Evolutionary conservation across 2,329 filamentous ascomycete genomes (phyloP).

Genomic region (Alternaria rosae): DNA sequence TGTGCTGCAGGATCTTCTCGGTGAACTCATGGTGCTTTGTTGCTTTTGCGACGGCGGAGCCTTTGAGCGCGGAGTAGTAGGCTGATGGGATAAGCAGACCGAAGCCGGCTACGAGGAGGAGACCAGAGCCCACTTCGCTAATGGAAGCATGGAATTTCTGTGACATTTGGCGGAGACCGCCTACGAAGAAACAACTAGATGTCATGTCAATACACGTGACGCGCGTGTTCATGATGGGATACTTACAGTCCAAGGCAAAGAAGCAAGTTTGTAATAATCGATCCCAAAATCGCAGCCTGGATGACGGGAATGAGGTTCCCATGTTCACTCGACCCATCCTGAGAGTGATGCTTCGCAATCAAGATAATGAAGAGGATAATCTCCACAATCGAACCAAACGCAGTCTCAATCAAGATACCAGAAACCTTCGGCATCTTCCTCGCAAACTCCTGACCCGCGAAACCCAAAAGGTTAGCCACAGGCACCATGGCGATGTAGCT

Average conservation of each 20-base stretch:
- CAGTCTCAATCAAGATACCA: slow-evolving; percentile 66
- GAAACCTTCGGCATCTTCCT: slow-evolving; percentile 78
- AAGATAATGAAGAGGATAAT: slow-evolving; percentile 84
- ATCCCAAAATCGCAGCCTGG: slow-evolving; percentile 82
- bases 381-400: slow-evolving; percentile 77
- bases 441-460: slow-evolving; percentile 74
- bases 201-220: not conserved
- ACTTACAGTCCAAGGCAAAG: slow-evolving; percentile 72
- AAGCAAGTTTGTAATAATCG: slow-evolving; percentile 81
- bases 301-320: slow-evolving; percentile 67
- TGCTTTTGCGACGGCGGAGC: slow-evolving; percentile 33
- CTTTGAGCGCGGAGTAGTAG: slow-evolving; percentile 55
- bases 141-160: slow-evolving; percentile 77
- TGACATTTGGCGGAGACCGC: slow-evolving; percentile 72
- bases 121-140: slow-evolving; percentile 78
- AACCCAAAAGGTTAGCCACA: slow-evolving; percentile 77
- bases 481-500: slow-evolving; percentile 81
- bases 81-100: slow-evolving; percentile 45
- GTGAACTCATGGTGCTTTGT: slow-evolving; percentile 43
- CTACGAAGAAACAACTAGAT: slow-evolving; percentile 76
- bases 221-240: too few species aligned
- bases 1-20: slow-evolving; percentile 42
- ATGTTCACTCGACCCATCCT: slow-evolving; percentile 52
- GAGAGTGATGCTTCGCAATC: slow-evolving; percentile 58
- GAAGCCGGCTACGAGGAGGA: slow-evolving; percentile 78